A percentile compares a stretch with the other conserved stretches of the same genome.
These are phyloP conservation scores for Xanthoceras sorbifolium DNA, from an alignment of 345 rosid genomes.

Conservation along the genomic window DNA sequence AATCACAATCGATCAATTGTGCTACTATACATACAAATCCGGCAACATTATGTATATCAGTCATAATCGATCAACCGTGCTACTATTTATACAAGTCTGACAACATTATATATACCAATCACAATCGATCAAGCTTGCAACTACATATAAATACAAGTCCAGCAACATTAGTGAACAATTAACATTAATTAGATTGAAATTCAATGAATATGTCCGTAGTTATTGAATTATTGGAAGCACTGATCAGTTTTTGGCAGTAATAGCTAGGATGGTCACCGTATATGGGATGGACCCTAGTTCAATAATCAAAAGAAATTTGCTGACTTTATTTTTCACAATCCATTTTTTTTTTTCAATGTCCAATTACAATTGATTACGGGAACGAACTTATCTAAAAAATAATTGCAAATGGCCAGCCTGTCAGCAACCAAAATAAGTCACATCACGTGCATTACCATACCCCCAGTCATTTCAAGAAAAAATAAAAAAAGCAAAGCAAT, in stretches of 20 bases:
- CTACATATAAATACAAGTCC: too few relatives aligned
- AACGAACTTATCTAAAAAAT: background rate
- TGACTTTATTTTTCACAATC: background rate
- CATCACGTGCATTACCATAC: slow-evolving; percentile 13
- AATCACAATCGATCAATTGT: too few relatives aligned
- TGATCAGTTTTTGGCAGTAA: background rate
- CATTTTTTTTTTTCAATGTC: background rate
- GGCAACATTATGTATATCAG: too few relatives aligned
- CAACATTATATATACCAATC: too few relatives aligned
- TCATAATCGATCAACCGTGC: background rate
- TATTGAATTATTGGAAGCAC: background rate
- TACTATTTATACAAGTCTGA: background rate
- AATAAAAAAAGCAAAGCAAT: background rate
- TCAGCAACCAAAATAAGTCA: slow-evolving; percentile 23
- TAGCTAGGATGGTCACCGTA: background rate
- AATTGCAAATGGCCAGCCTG: slow-evolving; percentile 33
- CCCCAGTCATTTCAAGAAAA: slow-evolving; percentile 1
- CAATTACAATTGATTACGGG: background rate
- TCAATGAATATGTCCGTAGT: background rate
- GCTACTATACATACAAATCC: too few relatives aligned
- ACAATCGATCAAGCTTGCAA: too few relatives aligned
- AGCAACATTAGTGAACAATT: background rate
- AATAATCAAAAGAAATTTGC: background rate
- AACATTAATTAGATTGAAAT: background rate
- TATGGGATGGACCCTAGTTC: slow-evolving; percentile 25